phyloP scores from a whole-genome alignment of 2,329 filamentous ascomycete species.

The Chrysosporium queenslandicum region DNA sequence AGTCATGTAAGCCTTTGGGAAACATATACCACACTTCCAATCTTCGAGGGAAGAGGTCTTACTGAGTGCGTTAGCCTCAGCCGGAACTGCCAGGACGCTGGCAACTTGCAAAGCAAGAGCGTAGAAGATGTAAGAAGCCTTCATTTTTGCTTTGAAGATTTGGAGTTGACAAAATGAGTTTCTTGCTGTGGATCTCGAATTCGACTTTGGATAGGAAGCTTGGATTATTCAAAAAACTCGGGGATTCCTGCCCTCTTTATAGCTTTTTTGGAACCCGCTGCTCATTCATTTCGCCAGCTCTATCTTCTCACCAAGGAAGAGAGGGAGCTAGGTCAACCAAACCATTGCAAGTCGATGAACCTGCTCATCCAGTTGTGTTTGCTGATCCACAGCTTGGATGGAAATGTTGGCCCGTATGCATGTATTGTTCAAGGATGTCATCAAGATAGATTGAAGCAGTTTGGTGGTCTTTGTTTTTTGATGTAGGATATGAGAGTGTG shows the following conservation, averaged over 20 bases:
- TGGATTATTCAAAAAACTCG: background rate
- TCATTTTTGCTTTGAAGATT: slow-evolving; percentile 5
- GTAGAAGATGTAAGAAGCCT: slow-evolving; percentile 7
- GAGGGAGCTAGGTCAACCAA: background rate
- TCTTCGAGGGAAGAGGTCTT: background rate
- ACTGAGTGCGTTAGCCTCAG: background rate
- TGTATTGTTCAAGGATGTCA: background rate
- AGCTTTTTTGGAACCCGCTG: background rate
- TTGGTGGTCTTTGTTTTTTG: too few relatives aligned
- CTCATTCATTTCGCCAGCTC: background rate
- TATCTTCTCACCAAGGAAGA: background rate
- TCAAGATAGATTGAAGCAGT: background rate
- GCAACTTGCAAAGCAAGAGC: slow-evolving; percentile 5
- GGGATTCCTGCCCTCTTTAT: background rate
- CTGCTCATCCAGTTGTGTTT: too few relatives aligned
- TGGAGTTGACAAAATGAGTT: background rate
- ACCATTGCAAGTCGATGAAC: background rate
- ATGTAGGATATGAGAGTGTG: too few relatives aligned
- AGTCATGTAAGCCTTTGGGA: background rate
- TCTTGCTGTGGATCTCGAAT: background rate
- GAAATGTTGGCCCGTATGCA: background rate
- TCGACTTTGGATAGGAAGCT: background rate
- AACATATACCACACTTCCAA: background rate
- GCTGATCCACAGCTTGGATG: background rate
- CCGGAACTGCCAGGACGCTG: slow-evolving; percentile 2